Evolutionary conservation across 345 rosid species (phyloP).

Genomic region (Aquilaria malaccensis): DNA sequence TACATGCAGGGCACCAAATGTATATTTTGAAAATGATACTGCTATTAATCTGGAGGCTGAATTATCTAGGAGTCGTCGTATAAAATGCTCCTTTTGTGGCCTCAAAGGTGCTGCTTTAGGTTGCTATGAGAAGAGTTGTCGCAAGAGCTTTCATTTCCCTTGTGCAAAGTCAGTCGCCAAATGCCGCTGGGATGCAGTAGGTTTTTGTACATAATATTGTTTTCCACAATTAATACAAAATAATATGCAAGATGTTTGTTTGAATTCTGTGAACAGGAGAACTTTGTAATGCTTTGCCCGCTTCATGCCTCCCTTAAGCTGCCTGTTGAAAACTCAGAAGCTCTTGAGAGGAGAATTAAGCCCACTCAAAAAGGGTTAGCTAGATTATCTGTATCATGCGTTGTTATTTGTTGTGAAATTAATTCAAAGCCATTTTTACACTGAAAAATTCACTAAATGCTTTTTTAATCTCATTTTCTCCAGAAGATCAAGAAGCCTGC

Average conservation of each 20-base stretch:
- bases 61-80: conserved; percentile 69
- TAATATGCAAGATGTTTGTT: conserved; percentile 6
- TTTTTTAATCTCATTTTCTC: conserved; percentile 5
- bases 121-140: conserved; percentile 72
- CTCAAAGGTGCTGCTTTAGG: conserved; percentile 96
- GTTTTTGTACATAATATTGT: conserved; percentile 14
- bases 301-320: conserved; percentile 59
- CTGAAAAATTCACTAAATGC: neutral
- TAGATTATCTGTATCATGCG: conserved; percentile 8
- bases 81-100: conserved; percentile 73
- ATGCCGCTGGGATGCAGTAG: conserved; percentile 90
- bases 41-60: conserved; percentile 85
- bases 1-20: conserved; percentile 81
- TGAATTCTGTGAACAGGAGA: conserved; percentile 39
- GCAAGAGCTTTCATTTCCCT: conserved; percentile 66
- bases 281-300: conserved; percentile 85
- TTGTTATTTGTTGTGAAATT: conserved; percentile 1
- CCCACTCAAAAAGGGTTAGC: conserved; percentile 37
- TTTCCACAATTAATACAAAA: neutral
- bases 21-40: conserved; percentile 58
- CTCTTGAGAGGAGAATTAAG: conserved; percentile 26
- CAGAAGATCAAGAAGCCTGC: conserved; percentile 28
- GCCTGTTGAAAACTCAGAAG: conserved; percentile 44
- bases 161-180: conserved; percentile 63
- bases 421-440: neutral